Conservation (phyloP, 495 filamentous ascomycete species). For the Podospora pseudoanserina region DNA sequence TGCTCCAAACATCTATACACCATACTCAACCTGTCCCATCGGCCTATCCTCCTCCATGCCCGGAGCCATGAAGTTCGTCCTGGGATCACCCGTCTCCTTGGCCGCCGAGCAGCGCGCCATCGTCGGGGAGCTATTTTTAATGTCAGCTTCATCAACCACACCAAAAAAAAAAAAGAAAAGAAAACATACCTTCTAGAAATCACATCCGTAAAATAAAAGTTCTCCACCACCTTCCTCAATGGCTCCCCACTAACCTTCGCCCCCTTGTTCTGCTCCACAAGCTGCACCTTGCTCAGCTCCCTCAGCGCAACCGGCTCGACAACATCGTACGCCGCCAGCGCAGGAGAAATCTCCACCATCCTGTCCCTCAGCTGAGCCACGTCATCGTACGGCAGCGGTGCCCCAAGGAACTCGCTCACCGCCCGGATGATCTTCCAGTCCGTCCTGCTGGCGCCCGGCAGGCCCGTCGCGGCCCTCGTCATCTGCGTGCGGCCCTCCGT, state of each 20-base stretch:
- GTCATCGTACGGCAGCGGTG: slow-evolving; percentile 86
- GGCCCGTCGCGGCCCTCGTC: slow-evolving; percentile 76
- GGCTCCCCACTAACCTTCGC: slow-evolving; percentile 59
- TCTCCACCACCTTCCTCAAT: slow-evolving; percentile 79
- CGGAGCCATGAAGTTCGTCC: slow-evolving; percentile 83
- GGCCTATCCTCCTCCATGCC: slow-evolving; percentile 56
- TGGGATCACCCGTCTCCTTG: slow-evolving; percentile 63
- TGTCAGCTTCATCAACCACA: slow-evolving; percentile 5
- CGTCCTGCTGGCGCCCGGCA: slow-evolving; percentile 84
- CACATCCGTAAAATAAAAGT: slow-evolving; percentile 96
- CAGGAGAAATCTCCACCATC: slow-evolving; percentile 91
- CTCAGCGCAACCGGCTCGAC: slow-evolving; percentile 71
- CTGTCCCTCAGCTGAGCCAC: slow-evolving; percentile 80
- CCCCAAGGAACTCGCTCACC: slow-evolving; percentile 82
- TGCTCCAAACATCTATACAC: slow-evolving; percentile 29
- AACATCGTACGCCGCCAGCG: slow-evolving; percentile 83
- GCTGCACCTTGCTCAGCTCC: slow-evolving; percentile 79
- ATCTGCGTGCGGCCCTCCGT: slow-evolving; percentile 95
- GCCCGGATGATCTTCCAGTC: slow-evolving; percentile 99
- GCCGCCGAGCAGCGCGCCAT: slow-evolving; percentile 94
- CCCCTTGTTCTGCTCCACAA: slow-evolving; percentile 94
- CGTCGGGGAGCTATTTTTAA: slow-evolving; percentile 72
- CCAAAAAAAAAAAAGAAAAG: not conserved
- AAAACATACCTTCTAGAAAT: slow-evolving; percentile 81
- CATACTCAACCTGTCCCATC: slow-evolving; percentile 51